These are phyloP conservation scores for Cystoisospora suis DNA, from an alignment of 169 alveolate species.

Conservation along the genomic window DNA sequence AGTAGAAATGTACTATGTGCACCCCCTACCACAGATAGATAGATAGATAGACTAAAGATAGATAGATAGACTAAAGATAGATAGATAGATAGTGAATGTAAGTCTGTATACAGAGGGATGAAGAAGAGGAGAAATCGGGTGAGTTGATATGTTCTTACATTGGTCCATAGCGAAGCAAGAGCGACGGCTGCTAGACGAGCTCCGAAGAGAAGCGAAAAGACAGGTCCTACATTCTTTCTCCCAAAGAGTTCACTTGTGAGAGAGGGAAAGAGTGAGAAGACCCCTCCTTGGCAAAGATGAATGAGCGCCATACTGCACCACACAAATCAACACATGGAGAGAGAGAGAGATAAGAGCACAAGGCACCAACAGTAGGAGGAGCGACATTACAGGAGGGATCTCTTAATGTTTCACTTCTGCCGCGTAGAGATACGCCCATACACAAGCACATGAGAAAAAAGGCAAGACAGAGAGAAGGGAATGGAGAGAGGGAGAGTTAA, in stretches of 20 bases:
- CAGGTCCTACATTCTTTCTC: constrained; percentile 70
- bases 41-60: too few relatives aligned
- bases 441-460: too few relatives aligned
- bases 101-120: neutral
- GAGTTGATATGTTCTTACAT: neutral
- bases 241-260: constrained; percentile 75
- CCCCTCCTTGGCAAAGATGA: constrained; percentile 60
- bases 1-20: too few relatives aligned
- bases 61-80: too few relatives aligned
- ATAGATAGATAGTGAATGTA: too few relatives aligned
- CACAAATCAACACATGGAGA: neutral
- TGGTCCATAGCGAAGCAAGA: constrained; percentile 42
- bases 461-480: neutral
- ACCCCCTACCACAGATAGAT: too few relatives aligned
- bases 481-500: too few relatives aligned
- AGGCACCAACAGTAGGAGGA: neutral
- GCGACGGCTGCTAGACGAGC: constrained; percentile 68
- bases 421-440: neutral
- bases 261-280: constrained; percentile 73
- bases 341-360: neutral
- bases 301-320: constrained; percentile 35
- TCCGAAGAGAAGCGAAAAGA: constrained; percentile 75
- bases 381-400: neutral
- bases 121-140: neutral
- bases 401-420: too few relatives aligned